These are phyloP conservation scores for Penicillium roqueforti DNA, from an alignment of 495 filamentous ascomycete genomes.

Conservation along the genomic window DNA sequence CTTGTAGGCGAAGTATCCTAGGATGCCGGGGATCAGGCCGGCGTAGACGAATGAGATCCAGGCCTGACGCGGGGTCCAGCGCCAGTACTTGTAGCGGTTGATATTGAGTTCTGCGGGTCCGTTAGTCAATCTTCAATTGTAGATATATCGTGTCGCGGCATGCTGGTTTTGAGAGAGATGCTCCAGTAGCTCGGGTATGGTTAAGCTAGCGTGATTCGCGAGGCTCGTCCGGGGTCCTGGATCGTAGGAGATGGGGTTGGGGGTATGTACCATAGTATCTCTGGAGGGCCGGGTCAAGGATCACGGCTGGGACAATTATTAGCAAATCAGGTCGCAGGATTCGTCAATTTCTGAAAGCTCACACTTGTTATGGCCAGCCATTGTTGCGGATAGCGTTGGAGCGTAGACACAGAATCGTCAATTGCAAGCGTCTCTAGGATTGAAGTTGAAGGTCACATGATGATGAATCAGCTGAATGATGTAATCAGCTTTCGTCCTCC, in stretches of 20 bases:
- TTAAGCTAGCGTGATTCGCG: not conserved
- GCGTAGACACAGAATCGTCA: conserved; percentile 10
- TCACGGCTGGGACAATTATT: conserved; percentile 41
- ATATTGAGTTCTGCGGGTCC: conserved; percentile 63
- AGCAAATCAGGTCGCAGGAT: too few species aligned
- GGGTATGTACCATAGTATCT: conserved; percentile 63
- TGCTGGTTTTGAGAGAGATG: not conserved
- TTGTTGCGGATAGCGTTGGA: conserved; percentile 28
- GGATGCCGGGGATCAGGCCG: conserved; percentile 59
- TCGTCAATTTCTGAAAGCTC: too few species aligned
- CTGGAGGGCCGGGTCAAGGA: conserved; percentile 73
- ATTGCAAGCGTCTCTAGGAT: conserved; percentile 2
- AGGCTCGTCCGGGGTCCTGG: not conserved
- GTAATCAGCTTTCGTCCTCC: not conserved
- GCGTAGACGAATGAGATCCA: conserved; percentile 72
- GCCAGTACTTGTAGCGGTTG: conserved; percentile 93
- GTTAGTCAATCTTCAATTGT: conserved; percentile 19
- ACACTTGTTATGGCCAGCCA: conserved; percentile 51
- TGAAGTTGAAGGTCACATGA: conserved; percentile 17
- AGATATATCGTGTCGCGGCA: not conserved
- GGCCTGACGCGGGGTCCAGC: conserved; percentile 81
- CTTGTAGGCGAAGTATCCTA: conserved; percentile 67
- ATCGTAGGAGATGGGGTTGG: conserved; percentile 12
- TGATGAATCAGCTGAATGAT: conserved; percentile 3
- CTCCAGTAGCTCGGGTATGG: not conserved